phyloP scores from a whole-genome alignment of 768 basidiomycete genomes.

The Terana coerulea region DNA sequence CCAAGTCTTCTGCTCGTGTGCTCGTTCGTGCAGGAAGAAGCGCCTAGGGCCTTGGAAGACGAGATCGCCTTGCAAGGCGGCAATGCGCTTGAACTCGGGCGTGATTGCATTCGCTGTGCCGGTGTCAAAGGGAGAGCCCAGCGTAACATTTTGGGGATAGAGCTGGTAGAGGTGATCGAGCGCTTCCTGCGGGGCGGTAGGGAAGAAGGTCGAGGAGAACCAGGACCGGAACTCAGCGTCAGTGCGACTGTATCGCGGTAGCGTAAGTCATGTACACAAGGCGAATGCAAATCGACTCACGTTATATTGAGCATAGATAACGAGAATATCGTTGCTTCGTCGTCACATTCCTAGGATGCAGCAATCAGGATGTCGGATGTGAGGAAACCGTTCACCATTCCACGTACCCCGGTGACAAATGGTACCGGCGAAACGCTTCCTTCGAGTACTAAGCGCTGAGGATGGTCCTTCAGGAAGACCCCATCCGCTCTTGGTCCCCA shows the following conservation, averaged over 20 bases:
- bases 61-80: constrained; percentile 25
- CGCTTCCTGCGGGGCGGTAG: constrained; percentile 14
- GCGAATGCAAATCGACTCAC: constrained; percentile 17
- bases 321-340: constrained; percentile 50
- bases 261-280: not conserved
- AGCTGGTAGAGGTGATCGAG: constrained; percentile 15
- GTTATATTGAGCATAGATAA: constrained; percentile 25
- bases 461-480: constrained; percentile 38
- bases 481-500: constrained; percentile 51
- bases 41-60: constrained; percentile 25
- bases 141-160: constrained; percentile 28
- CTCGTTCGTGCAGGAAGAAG: constrained; percentile 19
- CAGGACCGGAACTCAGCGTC: constrained; percentile 15
- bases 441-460: constrained; percentile 36
- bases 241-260: constrained; percentile 18
- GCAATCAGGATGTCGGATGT: not conserved
- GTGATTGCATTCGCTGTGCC: constrained; percentile 39
- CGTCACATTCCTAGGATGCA: constrained; percentile 31
- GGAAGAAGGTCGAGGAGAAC: constrained; percentile 18
- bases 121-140: constrained; percentile 54
- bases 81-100: constrained; percentile 33
- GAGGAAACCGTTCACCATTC: not conserved
- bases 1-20: constrained; percentile 17
- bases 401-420: constrained; percentile 37
- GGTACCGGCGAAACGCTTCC: constrained; percentile 46